Conservation (phyloP, 2,329 filamentous ascomycete genomes). For the Colletotrichum horii region DNA sequence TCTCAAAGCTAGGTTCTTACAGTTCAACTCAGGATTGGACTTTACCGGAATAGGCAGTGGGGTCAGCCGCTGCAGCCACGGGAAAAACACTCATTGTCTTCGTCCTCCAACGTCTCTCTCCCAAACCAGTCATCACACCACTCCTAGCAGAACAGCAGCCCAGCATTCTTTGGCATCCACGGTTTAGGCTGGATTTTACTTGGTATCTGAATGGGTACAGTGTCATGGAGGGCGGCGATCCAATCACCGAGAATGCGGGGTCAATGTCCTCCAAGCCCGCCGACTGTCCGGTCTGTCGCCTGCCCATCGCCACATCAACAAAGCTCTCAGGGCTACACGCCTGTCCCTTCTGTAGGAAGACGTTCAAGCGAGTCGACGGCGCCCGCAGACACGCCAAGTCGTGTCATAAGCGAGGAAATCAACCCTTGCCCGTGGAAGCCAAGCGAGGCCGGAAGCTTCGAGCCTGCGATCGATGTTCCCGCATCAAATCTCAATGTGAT, state of each 20-base stretch:
- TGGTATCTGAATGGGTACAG: neutral
- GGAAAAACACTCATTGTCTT: neutral
- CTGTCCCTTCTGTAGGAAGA: neutral
- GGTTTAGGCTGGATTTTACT: fast-evolving
- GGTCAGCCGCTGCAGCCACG: neutral
- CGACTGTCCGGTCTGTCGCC: neutral
- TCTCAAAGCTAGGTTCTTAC: too few relatives aligned
- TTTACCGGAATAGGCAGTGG: neutral
- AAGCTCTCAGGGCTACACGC: neutral
- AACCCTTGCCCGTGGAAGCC: fast-evolving
- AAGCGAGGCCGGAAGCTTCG: neutral
- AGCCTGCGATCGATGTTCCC: neutral
- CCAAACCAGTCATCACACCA: neutral
- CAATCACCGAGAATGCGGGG: neutral
- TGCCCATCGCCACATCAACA: neutral
- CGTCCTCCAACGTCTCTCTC: neutral
- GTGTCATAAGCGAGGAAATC: neutral
- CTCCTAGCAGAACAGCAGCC: neutral
- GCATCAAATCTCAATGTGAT: neutral
- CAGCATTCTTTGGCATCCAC: neutral
- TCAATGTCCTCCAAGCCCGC: neutral
- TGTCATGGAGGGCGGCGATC: neutral
- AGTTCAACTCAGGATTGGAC: too few relatives aligned
- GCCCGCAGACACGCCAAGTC: neutral
- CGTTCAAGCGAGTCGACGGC: neutral